phyloP scores from a whole-genome alignment of 179 eudicot species.

The Silene coronaria region DNA sequence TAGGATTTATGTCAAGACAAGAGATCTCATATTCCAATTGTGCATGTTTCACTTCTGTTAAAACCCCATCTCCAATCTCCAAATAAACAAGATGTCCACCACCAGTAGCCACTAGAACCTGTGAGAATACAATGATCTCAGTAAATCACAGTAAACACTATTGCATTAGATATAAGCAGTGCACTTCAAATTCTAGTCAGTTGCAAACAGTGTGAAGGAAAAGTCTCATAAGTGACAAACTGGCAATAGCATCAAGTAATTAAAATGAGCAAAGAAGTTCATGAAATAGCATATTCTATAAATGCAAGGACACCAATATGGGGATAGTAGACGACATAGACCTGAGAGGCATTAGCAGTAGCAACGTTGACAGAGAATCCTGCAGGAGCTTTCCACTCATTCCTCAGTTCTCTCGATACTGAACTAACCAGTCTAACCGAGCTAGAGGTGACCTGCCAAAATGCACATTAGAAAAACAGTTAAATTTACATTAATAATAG shows the following conservation, averaged over 20 bases:
- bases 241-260: conserved; percentile 4
- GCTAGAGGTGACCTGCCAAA: conserved; percentile 76
- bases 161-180: neutral
- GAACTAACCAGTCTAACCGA: conserved; percentile 90
- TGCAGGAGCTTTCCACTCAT: conserved; percentile 86
- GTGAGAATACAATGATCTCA: conserved; percentile 24
- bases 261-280: neutral
- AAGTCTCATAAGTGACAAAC: conserved; percentile 7
- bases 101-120: conserved; percentile 92
- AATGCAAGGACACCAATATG: neutral
- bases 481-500: conserved; percentile 7
- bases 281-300: neutral
- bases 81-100: conserved; percentile 92
- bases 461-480: conserved; percentile 14
- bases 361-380: conserved; percentile 89
- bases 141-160: neutral
- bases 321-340: conserved; percentile 13
- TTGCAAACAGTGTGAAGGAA: neutral
- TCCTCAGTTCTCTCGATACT: conserved; percentile 55
- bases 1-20: conserved; percentile 92
- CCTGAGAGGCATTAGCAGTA: conserved; percentile 96
- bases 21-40: conserved; percentile 86
- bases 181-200: neutral
- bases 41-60: conserved; percentile 67
- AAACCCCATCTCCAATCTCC: conserved; percentile 82